Evolutionary conservation across 345 rosid genomes (phyloP).

Genomic region (Arabis hirsuta): DNA sequence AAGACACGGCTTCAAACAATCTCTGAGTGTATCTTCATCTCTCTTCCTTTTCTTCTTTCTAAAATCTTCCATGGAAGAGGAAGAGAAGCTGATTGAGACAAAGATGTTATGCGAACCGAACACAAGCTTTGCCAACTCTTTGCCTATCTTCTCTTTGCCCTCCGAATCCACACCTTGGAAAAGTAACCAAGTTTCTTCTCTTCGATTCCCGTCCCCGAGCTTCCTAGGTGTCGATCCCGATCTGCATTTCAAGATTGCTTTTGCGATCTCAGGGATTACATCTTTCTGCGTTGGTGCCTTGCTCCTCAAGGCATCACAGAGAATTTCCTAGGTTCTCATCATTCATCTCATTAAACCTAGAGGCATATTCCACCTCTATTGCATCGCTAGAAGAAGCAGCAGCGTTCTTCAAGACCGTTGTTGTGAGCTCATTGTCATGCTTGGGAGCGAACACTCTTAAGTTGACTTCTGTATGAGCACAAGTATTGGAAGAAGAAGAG

Average conservation of each 20-base stretch:
- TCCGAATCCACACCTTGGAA: constrained; percentile 67
- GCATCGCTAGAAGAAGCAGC: constrained; percentile 57
- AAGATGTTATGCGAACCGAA: constrained; percentile 54
- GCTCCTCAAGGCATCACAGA: constrained; percentile 63
- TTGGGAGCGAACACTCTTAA: constrained; percentile 50
- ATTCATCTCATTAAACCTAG: constrained; percentile 58
- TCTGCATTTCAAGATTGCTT: constrained; percentile 66
- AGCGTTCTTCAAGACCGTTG: constrained; percentile 48
- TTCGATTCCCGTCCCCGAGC: constrained; percentile 33
- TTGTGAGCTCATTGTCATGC: constrained; percentile 37
- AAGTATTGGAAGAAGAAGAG: constrained; percentile 52
- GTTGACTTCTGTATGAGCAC: constrained; percentile 37
- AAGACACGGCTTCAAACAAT: constrained; percentile 58
- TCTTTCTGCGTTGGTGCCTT: constrained; percentile 66
- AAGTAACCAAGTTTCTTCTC: constrained; percentile 76
- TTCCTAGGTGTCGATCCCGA: constrained; percentile 58
- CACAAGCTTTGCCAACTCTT: constrained; percentile 66
- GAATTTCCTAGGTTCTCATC: constrained; percentile 52
- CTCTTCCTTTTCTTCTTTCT: constrained; percentile 57
- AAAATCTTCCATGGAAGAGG: constrained; percentile 51
- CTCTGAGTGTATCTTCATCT: constrained; percentile 59
- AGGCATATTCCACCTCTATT: constrained; percentile 51
- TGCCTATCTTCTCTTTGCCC: constrained; percentile 68
- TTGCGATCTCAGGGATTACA: constrained; percentile 58
- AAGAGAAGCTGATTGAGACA: constrained; percentile 55